Base-by-base conservation (phyloP, 108 stramenopile species). In the Pseudonitzschia multistriata region DNA sequence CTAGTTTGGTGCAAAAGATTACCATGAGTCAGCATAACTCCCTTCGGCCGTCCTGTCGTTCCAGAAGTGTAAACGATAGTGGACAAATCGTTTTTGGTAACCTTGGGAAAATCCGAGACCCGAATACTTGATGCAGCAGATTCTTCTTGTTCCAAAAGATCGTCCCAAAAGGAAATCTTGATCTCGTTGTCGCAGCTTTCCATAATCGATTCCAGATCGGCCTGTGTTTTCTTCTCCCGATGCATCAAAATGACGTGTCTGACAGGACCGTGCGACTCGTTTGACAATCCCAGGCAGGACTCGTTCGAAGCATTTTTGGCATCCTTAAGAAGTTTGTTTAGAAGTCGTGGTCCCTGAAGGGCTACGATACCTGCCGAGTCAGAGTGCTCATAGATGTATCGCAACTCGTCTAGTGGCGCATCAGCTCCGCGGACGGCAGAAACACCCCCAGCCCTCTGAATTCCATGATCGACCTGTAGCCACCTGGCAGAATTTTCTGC, bases 41-140 rank as follows among this genome's bases (percentile, higher is more conserved):
- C 98, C 80, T 99, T 99, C 39, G 98, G 98, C 7, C 76, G 57
- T 22, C 98, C 98, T 5, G 98, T 99, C 13, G 98, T 99, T 30
- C 98, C 98, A 31, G 89, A 91, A n/a, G 96, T 97, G 72, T 97
- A 98, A 10, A 98, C 97, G 64, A 97, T 92, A 25, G 96, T 95
- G 24, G 93, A 84, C 55, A 95, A 74, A 64, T 97, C 81, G 2
- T 88, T 79, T 37, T 79, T 83, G 25, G 66, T 73, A 28, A 97
- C 62, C 3, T 37, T 60, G 5, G 85, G 88, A 42, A 85, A 45
- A 14, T 56, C 30, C 11, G 53, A 55, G 21, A 30, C 11, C n/a
- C 35, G 33, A n/a, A 35, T 33, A 0, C 34, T 3, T 3, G 31
- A 21, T 19, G n/a, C 45, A 67, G 1, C 45, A 0, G 62, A 27